phyloP scores from a whole-genome alignment of 73 alveolate species.

The Uronychia setigera region DNA sequence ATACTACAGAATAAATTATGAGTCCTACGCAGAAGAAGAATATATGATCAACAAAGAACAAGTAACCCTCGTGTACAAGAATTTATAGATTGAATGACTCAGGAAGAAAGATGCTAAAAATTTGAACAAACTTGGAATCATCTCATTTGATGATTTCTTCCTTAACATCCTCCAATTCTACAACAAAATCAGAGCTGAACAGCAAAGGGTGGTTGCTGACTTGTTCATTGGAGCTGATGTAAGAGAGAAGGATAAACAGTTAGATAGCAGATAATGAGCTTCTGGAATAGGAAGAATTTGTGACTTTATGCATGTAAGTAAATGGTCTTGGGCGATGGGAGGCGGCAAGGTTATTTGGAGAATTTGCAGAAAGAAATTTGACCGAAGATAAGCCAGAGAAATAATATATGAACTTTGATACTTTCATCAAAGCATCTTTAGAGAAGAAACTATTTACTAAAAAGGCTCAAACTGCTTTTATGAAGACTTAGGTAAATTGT shows the following conservation, averaged over 20 bases:
- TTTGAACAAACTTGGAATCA: constrained; percentile 2
- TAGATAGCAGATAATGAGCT: not conserved
- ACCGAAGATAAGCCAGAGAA: not conserved
- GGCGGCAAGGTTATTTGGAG: not conserved
- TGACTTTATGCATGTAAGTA: not conserved
- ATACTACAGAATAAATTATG: constrained; percentile 12
- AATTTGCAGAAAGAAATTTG: not conserved
- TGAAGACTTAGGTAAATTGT: too few relatives aligned
- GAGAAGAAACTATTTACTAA: too few relatives aligned
- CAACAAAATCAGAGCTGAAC: not conserved
- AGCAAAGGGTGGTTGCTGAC: not conserved
- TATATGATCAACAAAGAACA: not conserved
- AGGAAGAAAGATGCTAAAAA: constrained; percentile 1
- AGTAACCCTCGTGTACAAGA: not conserved
- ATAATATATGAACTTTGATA: not conserved
- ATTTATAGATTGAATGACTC: not conserved
- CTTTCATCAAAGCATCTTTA: too few relatives aligned
- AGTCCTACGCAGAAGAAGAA: not conserved
- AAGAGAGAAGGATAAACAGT: not conserved
- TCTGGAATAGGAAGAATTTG: not conserved
- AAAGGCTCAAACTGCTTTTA: too few relatives aligned
- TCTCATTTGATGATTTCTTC: not conserved
- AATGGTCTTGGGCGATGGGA: not conserved
- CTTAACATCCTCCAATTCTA: not conserved
- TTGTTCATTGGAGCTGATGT: not conserved